These are phyloP conservation scores for Pulicaria dysenterica DNA, from an alignment of 129 eudicot species.

Conservation along the genomic window DNA sequence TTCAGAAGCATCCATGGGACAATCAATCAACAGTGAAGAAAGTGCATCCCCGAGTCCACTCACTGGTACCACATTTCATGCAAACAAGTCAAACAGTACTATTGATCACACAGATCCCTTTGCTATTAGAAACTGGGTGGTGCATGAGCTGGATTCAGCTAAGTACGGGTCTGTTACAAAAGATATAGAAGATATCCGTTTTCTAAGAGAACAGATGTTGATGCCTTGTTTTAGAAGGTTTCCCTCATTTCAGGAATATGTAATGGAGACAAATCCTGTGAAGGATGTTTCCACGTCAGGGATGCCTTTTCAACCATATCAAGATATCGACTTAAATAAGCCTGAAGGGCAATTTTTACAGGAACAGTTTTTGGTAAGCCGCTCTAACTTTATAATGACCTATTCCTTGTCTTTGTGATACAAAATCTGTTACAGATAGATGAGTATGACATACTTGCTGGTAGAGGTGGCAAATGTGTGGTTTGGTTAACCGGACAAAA, in stretches of 20 bases:
- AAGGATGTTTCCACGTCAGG: conserved; percentile 14
- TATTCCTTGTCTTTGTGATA: too few relatives aligned
- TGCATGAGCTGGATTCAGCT: conserved; percentile 45
- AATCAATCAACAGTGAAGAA: conserved; percentile 37
- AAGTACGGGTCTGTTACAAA: conserved; percentile 50
- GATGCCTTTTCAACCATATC: conserved; percentile 15
- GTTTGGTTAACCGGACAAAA: neutral
- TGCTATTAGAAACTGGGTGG: conserved; percentile 31
- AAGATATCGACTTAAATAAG: conserved; percentile 32
- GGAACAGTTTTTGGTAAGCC: conserved; percentile 42
- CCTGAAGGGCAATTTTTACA: conserved; percentile 35
- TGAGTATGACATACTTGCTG: too few relatives aligned
- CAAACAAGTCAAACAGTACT: conserved; percentile 15
- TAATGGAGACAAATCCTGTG: conserved; percentile 11
- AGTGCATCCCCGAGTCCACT: conserved; percentile 11
- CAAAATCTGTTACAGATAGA: too few relatives aligned
- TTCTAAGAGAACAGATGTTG: conserved; percentile 34
- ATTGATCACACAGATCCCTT: conserved; percentile 41
- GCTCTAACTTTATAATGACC: neutral
- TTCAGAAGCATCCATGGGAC: conserved; percentile 37
- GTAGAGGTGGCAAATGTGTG: neutral
- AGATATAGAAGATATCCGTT: conserved; percentile 47
- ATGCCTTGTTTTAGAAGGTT: conserved; percentile 27
- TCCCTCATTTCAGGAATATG: conserved; percentile 30
- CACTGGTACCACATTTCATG: conserved; percentile 3